Evolutionary conservation across 2,329 filamentous ascomycete species (phyloP), one percentile per base, ranked within the genome.

Genomic region (Monilinia polystroma): DNA sequence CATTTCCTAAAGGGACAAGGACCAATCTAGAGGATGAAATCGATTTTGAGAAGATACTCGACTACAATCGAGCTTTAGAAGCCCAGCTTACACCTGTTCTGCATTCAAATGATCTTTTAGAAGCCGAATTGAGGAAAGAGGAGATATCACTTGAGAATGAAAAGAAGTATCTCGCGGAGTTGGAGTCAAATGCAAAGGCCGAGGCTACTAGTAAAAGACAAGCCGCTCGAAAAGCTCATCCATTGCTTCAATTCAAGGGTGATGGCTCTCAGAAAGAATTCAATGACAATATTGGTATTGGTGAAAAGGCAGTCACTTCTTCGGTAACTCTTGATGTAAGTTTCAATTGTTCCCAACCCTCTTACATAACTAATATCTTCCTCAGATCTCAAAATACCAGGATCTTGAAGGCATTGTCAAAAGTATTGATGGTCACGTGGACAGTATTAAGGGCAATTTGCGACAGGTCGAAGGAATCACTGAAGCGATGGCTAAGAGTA

Each of bases 21-120:
- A 81, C 79, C 10, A 79, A 81, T 20, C 81, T 85, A 60, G 84
- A 83, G 55, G 79, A 82, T 38, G 86, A 89, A 73, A 84, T 92
- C 57, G 83, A 90, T 72, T 88, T 88, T 70, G 88, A 91, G 74
- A 84, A 82, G 71, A 83, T 88, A 18, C 79, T 89, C 11, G 84
- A 87, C 72, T 83, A 83, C n/a, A 85, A 85, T 69, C 78, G 81
- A 66, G 77, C 77, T 11, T 76, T 89, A 35, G 84, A 90, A 74
- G 79, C 79, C 68, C 82, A 84, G 76, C 82, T 91, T 6, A 87
- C 85, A 20, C 86, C 88, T 1, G 79, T 84, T 26, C 77, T 87
- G 53, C 88, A 91, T 76, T 82, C 85, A 4, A 84, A 90, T 32
- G 82, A 84, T 70, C 77, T 91, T 56, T 79, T 92, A 43, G 78